phyloP scores from a whole-genome alignment of 148 eudicot genomes.

The Spergularia marina region DNA sequence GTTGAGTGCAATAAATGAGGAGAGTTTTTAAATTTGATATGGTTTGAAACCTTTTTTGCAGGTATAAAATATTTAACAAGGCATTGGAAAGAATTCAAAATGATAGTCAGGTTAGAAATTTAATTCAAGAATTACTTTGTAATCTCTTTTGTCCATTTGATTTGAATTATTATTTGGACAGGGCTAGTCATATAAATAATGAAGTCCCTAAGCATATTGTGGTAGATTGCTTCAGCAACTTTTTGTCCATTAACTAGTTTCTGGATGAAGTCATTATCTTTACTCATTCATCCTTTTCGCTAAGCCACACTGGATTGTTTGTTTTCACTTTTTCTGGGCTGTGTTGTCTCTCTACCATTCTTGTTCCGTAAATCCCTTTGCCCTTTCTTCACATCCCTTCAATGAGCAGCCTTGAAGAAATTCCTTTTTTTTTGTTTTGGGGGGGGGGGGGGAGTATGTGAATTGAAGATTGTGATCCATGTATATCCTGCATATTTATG shows the following conservation, averaged over 20 bases:
- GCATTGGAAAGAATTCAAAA: conserved; percentile 74
- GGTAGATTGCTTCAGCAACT: not conserved
- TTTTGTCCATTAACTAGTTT: not conserved
- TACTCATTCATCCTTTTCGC: not conserved
- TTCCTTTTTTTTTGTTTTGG: too few species aligned
- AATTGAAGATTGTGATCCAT: too few species aligned
- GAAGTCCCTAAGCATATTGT: not conserved
- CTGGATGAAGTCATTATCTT: not conserved
- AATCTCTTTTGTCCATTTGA: not conserved
- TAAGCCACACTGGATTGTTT: not conserved
- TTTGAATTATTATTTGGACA: not conserved
- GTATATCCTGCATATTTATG: too few species aligned
- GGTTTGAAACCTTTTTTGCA: conserved; percentile 21
- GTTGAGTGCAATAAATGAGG: not conserved
- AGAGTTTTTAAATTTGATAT: not conserved
- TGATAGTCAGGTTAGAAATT: conserved; percentile 73
- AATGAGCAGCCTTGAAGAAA: not conserved
- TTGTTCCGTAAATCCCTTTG: not conserved
- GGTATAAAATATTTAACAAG: conserved; percentile 87
- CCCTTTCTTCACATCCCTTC: not conserved
- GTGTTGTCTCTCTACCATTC: not conserved
- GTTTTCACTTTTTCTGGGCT: not conserved
- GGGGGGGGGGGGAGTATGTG: too few species aligned
- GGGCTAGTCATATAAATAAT: not conserved
- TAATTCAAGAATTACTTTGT: not conserved